Evolutionary conservation across 208 protist species (phyloP).

Genomic region (Novymonas esmeraldas): DNA sequence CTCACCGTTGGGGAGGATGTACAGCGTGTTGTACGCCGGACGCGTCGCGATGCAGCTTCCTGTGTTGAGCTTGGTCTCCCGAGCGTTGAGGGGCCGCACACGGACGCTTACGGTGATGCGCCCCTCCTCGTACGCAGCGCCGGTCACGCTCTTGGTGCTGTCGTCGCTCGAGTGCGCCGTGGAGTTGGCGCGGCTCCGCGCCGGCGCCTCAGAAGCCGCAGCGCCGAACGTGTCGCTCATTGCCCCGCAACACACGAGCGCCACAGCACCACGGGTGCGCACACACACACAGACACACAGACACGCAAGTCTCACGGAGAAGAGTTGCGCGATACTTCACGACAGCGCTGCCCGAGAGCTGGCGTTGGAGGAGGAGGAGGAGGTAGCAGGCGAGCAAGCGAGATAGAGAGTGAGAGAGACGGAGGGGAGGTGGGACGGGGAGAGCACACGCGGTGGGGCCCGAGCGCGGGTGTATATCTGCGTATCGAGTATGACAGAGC

Average conservation of each 20-base stretch:
- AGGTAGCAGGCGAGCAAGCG: too few relatives aligned
- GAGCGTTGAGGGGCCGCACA: constrained; percentile 60
- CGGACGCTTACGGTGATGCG: constrained; percentile 83
- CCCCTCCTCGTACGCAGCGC: constrained; percentile 67
- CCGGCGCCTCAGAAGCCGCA: neutral
- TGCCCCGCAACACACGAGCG: neutral
- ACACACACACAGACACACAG: neutral
- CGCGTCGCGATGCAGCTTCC: constrained; percentile 42
- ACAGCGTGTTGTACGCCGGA: constrained; percentile 48
- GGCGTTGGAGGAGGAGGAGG: too few relatives aligned
- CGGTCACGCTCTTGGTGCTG: neutral
- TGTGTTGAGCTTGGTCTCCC: constrained; percentile 37
- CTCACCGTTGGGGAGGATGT: constrained; percentile 33
- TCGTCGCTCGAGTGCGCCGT: neutral
- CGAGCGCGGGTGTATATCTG: too few relatives aligned
- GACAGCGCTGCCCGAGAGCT: too few relatives aligned
- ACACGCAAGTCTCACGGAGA: neutral
- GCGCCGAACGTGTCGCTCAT: neutral
- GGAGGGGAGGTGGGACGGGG: too few relatives aligned
- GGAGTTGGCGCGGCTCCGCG: neutral
- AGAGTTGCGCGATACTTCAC: neutral
- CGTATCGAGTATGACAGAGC: too few relatives aligned
- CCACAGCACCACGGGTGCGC: neutral
- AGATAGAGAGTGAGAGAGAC: too few relatives aligned
- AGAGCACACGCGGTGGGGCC: too few relatives aligned